phyloP scores from a whole-genome alignment of 352 stramenopile genomes.

The Globisporangium viniferum region DNA sequence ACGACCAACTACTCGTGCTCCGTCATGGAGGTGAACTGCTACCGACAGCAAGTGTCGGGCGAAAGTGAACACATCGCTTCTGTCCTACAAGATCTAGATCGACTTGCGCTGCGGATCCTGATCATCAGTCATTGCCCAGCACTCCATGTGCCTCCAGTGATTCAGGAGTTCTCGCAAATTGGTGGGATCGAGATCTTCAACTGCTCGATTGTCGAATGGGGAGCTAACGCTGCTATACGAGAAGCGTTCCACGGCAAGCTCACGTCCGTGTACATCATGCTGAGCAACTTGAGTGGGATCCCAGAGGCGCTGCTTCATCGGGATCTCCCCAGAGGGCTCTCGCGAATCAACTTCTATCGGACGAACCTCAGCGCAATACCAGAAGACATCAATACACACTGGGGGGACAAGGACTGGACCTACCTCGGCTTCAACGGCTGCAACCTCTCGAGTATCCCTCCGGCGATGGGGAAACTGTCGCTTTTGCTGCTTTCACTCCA shows the following conservation, averaged over 20 bases:
- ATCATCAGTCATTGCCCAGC: slow-evolving; percentile 17
- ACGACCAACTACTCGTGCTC: slow-evolving; percentile 17
- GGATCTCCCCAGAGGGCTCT: background rate
- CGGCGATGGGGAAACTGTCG: slow-evolving; percentile 46
- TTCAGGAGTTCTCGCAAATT: slow-evolving; percentile 14
- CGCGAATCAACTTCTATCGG: background rate
- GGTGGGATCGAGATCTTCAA: slow-evolving; percentile 8
- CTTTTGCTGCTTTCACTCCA: slow-evolving; percentile 27
- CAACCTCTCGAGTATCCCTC: slow-evolving; percentile 27
- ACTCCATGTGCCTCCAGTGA: slow-evolving; percentile 8
- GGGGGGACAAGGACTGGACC: background rate
- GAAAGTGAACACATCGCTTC: background rate
- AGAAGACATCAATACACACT: background rate
- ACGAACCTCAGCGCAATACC: slow-evolving; percentile 3
- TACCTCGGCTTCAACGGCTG: background rate
- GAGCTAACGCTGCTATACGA: background rate
- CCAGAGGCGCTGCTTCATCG: background rate
- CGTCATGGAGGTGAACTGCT: slow-evolving; percentile 17
- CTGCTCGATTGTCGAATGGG: slow-evolving; percentile 1
- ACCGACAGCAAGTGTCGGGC: slow-evolving; percentile 2
- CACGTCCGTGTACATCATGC: slow-evolving; percentile 2
- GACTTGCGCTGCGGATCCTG: slow-evolving; percentile 1
- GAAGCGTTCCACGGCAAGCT: background rate
- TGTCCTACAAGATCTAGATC: slow-evolving; percentile 10
- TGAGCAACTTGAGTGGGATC: background rate